Evolutionary conservation across 192 early-diverging fungal genomes (phyloP).

Genomic region (Umbelopsis vinacea): DNA sequence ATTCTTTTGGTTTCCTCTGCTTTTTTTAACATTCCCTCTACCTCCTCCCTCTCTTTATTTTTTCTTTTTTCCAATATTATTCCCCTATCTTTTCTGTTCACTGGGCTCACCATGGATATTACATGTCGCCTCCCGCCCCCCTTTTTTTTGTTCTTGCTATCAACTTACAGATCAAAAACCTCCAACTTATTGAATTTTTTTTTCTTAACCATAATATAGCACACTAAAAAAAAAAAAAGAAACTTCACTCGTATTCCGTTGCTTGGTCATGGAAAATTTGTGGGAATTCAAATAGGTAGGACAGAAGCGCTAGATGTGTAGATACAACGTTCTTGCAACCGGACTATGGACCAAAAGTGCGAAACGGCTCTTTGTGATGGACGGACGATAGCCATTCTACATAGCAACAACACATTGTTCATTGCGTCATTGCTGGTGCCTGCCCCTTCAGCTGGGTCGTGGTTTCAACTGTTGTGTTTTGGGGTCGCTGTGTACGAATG

Average conservation of each 20-base stretch:
- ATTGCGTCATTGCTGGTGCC: background rate
- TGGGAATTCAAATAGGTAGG: background rate
- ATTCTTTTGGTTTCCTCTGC: conserved; percentile 17
- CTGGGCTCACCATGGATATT: conserved; percentile 6
- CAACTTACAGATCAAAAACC: conserved; percentile 8
- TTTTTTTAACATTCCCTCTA: conserved; percentile 9
- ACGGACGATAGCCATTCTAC: no score
- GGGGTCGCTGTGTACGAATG: no score
- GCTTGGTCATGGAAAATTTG: background rate
- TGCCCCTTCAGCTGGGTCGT: background rate
- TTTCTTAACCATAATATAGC: conserved; percentile 1
- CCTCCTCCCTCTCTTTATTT: conserved; percentile 19
- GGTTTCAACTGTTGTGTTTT: background rate
- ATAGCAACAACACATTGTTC: background rate
- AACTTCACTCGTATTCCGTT: no score
- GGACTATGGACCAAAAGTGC: no score
- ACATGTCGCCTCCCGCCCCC: background rate
- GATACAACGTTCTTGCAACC: background rate
- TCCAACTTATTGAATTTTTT: background rate
- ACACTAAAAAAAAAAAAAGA: no score
- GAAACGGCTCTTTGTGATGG: no score
- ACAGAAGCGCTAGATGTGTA: background rate
- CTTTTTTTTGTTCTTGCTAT: background rate
- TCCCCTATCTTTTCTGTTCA: background rate
- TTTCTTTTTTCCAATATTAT: conserved; percentile 1